Evolutionary conservation across 1,284 basidiomycete species (phyloP).

Genomic region (Ustilago curta): DNA sequence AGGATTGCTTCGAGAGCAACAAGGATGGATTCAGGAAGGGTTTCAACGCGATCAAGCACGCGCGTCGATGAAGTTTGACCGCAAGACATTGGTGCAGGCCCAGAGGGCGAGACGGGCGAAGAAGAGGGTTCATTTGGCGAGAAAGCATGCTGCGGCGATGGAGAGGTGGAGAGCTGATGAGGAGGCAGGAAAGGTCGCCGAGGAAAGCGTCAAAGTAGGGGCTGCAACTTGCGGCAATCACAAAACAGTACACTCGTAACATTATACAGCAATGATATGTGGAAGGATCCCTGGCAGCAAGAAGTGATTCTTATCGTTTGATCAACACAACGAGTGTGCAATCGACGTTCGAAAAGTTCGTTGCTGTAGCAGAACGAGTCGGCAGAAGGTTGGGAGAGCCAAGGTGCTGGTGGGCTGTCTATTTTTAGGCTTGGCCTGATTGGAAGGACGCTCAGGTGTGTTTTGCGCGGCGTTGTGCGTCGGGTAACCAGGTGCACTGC

Average conservation of each 20-base stretch:
- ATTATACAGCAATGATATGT: not conserved
- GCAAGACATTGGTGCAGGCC: conserved; percentile 51
- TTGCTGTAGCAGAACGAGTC: conserved; percentile 23
- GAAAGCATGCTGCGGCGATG: conserved; percentile 24
- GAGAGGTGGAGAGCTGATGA: conserved; percentile 12
- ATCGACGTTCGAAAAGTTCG: not conserved
- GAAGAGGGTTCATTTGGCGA: conserved; percentile 27
- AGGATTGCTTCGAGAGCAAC: conserved; percentile 7
- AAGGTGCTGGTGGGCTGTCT: not conserved
- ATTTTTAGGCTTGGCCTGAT: conserved; percentile 29
- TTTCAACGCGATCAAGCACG: conserved; percentile 54
- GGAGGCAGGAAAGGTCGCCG: not conserved
- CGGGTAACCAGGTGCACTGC: too few species aligned
- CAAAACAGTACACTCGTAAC: not conserved
- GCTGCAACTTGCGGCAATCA: not conserved
- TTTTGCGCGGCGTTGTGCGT: too few species aligned
- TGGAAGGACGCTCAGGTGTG: not conserved
- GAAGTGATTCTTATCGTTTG: not conserved
- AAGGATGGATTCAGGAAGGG: conserved; percentile 15
- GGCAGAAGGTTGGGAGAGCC: conserved; percentile 10
- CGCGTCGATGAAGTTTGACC: conserved; percentile 46
- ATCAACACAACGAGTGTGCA: not conserved
- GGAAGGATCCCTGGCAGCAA: conserved; percentile 2
- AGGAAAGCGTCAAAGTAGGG: not conserved
- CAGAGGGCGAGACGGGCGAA: conserved; percentile 53